Base-by-base conservation (phyloP, 2,329 filamentous ascomycete genomes). In the Colletotrichum graminicola region DNA sequence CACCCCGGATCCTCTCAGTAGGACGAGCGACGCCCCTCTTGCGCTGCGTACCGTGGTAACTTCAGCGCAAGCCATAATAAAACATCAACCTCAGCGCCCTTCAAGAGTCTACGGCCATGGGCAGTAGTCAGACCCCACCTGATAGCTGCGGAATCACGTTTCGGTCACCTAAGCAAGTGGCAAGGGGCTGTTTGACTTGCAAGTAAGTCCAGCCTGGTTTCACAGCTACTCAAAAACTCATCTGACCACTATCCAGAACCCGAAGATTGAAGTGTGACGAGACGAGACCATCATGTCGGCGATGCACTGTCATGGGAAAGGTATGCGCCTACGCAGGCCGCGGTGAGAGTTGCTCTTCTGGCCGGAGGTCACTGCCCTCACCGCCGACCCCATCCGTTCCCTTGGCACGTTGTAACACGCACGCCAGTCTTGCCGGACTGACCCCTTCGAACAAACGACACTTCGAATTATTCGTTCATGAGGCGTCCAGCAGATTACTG, bases 401-500 rank as follows among this genome's bases (percentile, higher is more conserved):
- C 1, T n/a, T 52, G 10, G 23, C 62, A 14, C 16, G 26, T 14
- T 51, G 54, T 29, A 23, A 59, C 12, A 34, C 39, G 5, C 70
- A 63, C 8, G 26, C 51, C 29, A 56, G 62, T 29, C 43, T 59
- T 11, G 34, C 45, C 29, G 49, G 34, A 18, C 45, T 66, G 0
- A 34, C 32, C 5, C n/a, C n/a, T 10, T 23, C 54, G 8, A 55
- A 66, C 12, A 67, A 60, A 68, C 10, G 77, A 82, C 56, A 76
- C 65, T 79, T 85, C 21, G 80, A 84, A 18, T 86, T 83, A 80
- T 87, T 87, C 76, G 79, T 78, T 21, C 75, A 75, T 43, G 80
- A 80, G 26, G 84, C 80, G 5, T 75, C 75, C 0, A 73, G 75
- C 4, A 84, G 83, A 63, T 70, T 85, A 0, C 79, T 78, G 0